These are phyloP conservation scores for Nadsonia starkeyi-henricii DNA, from an alignment of 1,139 yeast genomes.

Conservation along the genomic window DNA sequence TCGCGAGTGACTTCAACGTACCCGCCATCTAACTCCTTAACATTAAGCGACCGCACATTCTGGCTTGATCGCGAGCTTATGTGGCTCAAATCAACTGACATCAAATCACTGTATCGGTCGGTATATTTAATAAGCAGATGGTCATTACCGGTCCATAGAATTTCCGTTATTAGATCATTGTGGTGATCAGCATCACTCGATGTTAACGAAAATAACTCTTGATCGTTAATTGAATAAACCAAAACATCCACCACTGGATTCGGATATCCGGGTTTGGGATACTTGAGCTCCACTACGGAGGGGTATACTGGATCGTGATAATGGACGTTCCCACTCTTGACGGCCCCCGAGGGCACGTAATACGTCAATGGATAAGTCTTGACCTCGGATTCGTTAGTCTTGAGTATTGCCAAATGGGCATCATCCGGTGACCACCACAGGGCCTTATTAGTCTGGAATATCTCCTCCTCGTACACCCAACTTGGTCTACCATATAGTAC, in stretches of 20 bases:
- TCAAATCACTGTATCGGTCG: constrained; percentile 52
- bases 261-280: constrained; percentile 78
- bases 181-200: constrained; percentile 4
- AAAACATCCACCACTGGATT: constrained; percentile 50
- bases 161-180: constrained; percentile 56
- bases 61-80: constrained; percentile 24
- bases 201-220: constrained; percentile 10
- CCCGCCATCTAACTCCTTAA: constrained; percentile 30
- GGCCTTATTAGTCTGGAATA: constrained; percentile 46
- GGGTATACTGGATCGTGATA: constrained; percentile 42
- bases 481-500: constrained; percentile 84
- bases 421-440: constrained; percentile 87
- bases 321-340: too few species aligned
- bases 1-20: constrained; percentile 77
- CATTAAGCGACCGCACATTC: background rate
- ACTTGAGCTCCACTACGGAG: constrained; percentile 40
- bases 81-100: constrained; percentile 37
- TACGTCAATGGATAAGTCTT: constrained; percentile 49
- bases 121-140: constrained; percentile 49
- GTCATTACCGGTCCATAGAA: constrained; percentile 47
- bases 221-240: constrained; percentile 29
- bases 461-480: constrained; percentile 97
- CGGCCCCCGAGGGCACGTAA: constrained; percentile 28
- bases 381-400: constrained; percentile 61
- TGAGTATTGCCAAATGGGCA: constrained; percentile 44